phyloP scores from a whole-genome alignment of 2,329 filamentous ascomycete species.

The Alternaria sp. region DNA sequence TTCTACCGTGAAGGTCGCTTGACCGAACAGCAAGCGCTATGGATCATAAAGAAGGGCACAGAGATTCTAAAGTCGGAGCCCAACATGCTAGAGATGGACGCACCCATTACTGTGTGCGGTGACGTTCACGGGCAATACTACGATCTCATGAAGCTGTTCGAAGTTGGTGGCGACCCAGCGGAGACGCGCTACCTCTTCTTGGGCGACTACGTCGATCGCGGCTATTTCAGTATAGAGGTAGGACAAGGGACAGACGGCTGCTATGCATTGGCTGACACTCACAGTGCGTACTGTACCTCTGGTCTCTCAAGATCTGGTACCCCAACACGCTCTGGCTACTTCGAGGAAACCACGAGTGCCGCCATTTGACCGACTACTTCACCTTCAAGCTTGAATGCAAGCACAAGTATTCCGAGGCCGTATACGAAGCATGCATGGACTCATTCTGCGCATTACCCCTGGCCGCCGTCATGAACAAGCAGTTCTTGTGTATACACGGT shows the following conservation, averaged over 20 bases:
- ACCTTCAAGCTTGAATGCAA: conserved; percentile 99
- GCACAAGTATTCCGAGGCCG: conserved; percentile 96
- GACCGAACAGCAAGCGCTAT: conserved; percentile 96
- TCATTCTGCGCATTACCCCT: conserved; percentile 94
- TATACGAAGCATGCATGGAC: conserved; percentile 98
- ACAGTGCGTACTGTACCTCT: conserved; percentile 92
- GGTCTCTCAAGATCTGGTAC: conserved; percentile 99
- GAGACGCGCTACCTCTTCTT: conserved; percentile 97
- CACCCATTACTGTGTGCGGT: conserved; percentile 97
- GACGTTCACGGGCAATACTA: conserved; percentile 99
- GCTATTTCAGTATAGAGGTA: conserved; percentile 97
- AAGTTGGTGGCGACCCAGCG: conserved; percentile 94
- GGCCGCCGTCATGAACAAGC: conserved; percentile 99
- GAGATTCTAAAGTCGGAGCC: conserved; percentile 89
- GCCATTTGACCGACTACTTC: conserved; percentile 99
- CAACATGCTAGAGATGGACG: conserved; percentile 98
- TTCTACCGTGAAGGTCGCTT: conserved; percentile 97
- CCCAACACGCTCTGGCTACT: conserved; percentile 96
- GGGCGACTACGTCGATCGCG: conserved; percentile 96
- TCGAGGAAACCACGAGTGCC: conserved; percentile 97
- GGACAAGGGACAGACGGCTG: conserved; percentile 21
- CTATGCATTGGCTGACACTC: conserved; percentile 43
- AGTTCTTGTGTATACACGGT: conserved; percentile 98
- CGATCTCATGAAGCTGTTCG: conserved; percentile 99
- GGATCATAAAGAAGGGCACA: conserved; percentile 88